phyloP scores from a whole-genome alignment of 495 filamentous ascomycete species.

The Penicillium maclennaniae region DNA sequence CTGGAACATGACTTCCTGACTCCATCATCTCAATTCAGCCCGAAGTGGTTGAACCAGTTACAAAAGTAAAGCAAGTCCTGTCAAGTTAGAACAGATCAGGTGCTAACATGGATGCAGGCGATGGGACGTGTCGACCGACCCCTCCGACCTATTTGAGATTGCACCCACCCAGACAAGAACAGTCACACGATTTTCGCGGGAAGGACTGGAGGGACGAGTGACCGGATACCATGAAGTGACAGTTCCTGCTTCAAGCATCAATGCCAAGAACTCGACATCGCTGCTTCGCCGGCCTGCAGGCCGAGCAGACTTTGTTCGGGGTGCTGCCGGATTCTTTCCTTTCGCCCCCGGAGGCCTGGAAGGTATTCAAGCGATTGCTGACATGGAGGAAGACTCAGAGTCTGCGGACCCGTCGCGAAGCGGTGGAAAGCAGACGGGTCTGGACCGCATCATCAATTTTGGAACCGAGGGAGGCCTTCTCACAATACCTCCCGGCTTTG shows the following conservation, averaged over 20 bases:
- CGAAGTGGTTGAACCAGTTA: slow-evolving; percentile 79
- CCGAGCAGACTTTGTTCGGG: slow-evolving; percentile 90
- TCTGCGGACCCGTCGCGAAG: slow-evolving; percentile 41
- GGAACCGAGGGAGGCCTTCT: slow-evolving; percentile 74
- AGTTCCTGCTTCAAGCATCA: slow-evolving; percentile 82
- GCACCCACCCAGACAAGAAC: slow-evolving; percentile 90
- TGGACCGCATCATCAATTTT: slow-evolving; percentile 81
- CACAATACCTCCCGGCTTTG: slow-evolving; percentile 77
- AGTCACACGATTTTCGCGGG: slow-evolving; percentile 84
- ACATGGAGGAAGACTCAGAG: slow-evolving; percentile 62
- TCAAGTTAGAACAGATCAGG: neutral
- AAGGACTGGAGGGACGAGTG: slow-evolving; percentile 89
- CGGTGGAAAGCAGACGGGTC: slow-evolving; percentile 38
- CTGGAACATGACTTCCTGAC: slow-evolving; percentile 75
- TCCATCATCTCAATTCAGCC: slow-evolving; percentile 71
- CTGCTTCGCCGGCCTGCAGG: slow-evolving; percentile 81
- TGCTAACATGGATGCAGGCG: slow-evolving; percentile 45
- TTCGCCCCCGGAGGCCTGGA: slow-evolving; percentile 93
- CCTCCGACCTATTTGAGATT: slow-evolving; percentile 75
- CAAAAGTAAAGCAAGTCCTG: slow-evolving; percentile 57
- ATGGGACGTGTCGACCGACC: slow-evolving; percentile 77
- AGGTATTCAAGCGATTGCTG: slow-evolving; percentile 75
- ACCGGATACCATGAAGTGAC: slow-evolving; percentile 95
- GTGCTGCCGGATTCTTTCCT: slow-evolving; percentile 91
- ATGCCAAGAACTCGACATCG: slow-evolving; percentile 94